Base-by-base conservation (phyloP, 495 filamentous ascomycete genomes). In the Aspergillus sclerotiicarbonarius region DNA sequence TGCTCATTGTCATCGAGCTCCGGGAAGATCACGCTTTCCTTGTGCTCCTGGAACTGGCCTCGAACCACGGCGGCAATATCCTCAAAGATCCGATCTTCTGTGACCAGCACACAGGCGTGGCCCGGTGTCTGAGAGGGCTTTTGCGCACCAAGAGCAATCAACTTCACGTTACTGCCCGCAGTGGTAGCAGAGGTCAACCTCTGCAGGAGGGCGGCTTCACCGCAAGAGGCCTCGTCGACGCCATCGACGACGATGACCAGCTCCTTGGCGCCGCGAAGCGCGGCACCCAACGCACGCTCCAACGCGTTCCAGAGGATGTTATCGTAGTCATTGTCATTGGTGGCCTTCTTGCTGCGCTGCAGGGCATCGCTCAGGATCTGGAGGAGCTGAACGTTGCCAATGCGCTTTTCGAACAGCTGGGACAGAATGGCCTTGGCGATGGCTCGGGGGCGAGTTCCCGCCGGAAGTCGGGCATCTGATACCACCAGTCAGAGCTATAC, bases 371-470 rank as follows among this genome's bases (percentile, higher is more conserved):
- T 60, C 3, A 76, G 61, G 25, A 73, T 71, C 19, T 72, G 65
- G 39, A 76, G 64, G 4, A 76, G 66, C 10, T 64, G 64, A 25
- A 71, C 62, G 53, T 76, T 76, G 6, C 73, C 73, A 51, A 76
- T 74, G 10, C 73, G 68, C 62, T 71, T 76, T 46, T 73, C 71
- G 46, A 76, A 74, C 4, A 76, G 61, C 54, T 76, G 73, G 53
- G 44, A 68, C 8, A 76, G 61, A 21, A 76, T 72, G 4, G 70
- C 60, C 52, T 71, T 74, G 3, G 60, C 68, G 18, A 62, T 54
- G 29, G 66, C 61, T 6, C 53, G 59, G 15, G 62, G 56, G 20
- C 37, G 54, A 4, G 58, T 59, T 50, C 65, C 63, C 0, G 51
- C 59, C 1, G 66, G 59, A 12, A 63, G 53, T 37, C 61, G 45